Base-by-base conservation (phyloP, 2,329 filamentous ascomycete genomes). In the Claviceps spartinae region DNA sequence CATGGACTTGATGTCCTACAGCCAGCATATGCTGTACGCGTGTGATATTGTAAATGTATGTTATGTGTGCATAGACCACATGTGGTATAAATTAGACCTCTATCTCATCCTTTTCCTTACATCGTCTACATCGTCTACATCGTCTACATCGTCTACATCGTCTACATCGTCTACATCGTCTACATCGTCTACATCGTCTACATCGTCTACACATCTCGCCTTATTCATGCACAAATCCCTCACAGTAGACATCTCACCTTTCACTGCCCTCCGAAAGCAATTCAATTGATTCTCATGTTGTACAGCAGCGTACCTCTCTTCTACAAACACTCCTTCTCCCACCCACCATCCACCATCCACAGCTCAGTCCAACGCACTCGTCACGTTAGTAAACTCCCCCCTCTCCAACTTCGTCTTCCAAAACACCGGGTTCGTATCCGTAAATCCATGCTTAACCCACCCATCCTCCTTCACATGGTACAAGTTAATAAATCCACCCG, bases 381-480 rank as follows among this genome's bases (percentile, higher is more conserved):
- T 94, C 51, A 96, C 90, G 68, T 96, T 96, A 58, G 85, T 91
- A 71, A 98, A 98, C 76, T 98, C 93, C 69, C 90, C 90, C 81
- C 95, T 95, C 69, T 95, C 86, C 65, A 98, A 73, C 82, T 98
- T 98, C 48, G 90, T 96, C 78, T 95, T 86, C 93, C 93, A 98
- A 84, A 98, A 98, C 67, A 97, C 95, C 45, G 91, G 91, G 76
- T 97, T 96, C 61, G 91, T 97, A 71, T 98, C 93, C 65, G 77
- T 89, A 79, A 98, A 98, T 56, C 93, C 93, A 67, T 97, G 91
- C 80, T 95, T 95, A 64, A 95, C 90, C 93, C 93, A 98, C 62
- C 93, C 93, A 58, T 89, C 85, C 76, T 98, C 91, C 82, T 96
- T 96, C 67, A 98, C 90, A 66, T 98, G 93, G 73, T 98, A 98